Base-by-base conservation (phyloP, 2,329 filamentous ascomycete species). In the Ceratocystis cacaofunesta region DNA sequence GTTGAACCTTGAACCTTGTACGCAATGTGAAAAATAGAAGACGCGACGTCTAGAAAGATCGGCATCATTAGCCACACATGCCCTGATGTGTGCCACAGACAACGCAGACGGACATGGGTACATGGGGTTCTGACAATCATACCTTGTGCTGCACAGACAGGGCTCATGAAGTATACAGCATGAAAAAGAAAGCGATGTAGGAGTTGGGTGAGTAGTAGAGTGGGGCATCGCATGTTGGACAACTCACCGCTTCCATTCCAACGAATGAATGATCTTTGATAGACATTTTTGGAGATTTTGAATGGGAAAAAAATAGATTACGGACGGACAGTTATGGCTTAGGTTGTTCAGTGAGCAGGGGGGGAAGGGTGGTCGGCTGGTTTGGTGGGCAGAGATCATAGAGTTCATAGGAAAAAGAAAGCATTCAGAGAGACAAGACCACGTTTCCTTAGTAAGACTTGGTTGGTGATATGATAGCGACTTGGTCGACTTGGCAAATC, bases 11-110 rank as follows among this genome's bases (percentile, higher is more conserved):
- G 61, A 62, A 62, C 61, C 61, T 62, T 62, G 61, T 8, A 30
- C 30, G 43, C n/a, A 62, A 12, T 25, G 61, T 46, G 43, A 30
- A 48, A 48, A 62, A 32, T 62, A 62, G 43, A 58, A 58, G 55
- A 58, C 44, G 36, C 61, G 61, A 62, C 46, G 61, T 62, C 61
- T 62, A 62, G 61, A 48, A 62, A 50, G 61, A 48, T 62, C 43
- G 44, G 43, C 61, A 48, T 62, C 46, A 48, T 50, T n/a, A 62
- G 61, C 61, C 61, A 62, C 61, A 62, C 41, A 62, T 30, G 61
- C 43, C 43, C 43, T 62, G 61, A 17, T 62, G 61, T 48, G 61
- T 46, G 43, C 43, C 61, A 46, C 61, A 62, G 61, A 58, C 55
- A 32, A 58, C 55, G 30, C 55, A 58, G 55, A 58, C 30, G 15